phyloP scores from a whole-genome alignment of 2,329 filamentous ascomycete genomes.

The Ophiostoma tasmaniense region DNA sequence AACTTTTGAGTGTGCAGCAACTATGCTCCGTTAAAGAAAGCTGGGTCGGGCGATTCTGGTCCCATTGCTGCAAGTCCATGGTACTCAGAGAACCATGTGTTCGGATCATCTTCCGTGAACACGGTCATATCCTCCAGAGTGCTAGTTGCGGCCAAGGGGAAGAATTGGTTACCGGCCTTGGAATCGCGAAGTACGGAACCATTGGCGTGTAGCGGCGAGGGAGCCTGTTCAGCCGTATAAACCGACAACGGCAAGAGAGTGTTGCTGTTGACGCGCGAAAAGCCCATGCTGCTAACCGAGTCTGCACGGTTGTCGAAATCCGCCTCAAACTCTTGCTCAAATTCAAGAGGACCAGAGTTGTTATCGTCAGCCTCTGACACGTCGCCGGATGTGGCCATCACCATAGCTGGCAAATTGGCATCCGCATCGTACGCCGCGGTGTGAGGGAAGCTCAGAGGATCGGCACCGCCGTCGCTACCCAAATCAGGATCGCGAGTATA shows the following conservation, averaged over 20 bases:
- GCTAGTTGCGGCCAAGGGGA: conserved; percentile 26
- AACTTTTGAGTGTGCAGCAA: background rate
- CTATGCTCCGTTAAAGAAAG: conserved; percentile 20
- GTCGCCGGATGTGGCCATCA: conserved; percentile 55
- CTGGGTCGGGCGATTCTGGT: conserved; percentile 28
- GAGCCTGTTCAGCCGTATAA: conserved; percentile 22
- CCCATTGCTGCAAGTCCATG: conserved; percentile 24
- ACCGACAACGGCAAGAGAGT: conserved; percentile 32
- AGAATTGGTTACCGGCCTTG: conserved; percentile 38
- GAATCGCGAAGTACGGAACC: conserved; percentile 48
- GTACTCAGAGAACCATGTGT: conserved; percentile 43
- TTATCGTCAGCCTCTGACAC: conserved; percentile 58
- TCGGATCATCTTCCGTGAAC: conserved; percentile 39
- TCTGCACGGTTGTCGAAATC: conserved; percentile 23
- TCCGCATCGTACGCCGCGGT: conserved; percentile 42
- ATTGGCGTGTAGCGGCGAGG: conserved; percentile 39
- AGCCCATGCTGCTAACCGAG: conserved; percentile 30
- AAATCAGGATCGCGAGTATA: conserved; percentile 28
- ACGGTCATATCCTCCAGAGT: background rate
- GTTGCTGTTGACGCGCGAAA: conserved; percentile 39
- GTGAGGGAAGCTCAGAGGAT: conserved; percentile 46
- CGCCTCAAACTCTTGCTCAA: conserved; percentile 32
- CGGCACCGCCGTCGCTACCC: conserved; percentile 40
- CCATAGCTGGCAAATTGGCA: conserved; percentile 44
- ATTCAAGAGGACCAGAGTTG: conserved; percentile 29